Conservation (phyloP, 805 yeast species). For the Clavispora carvajalis region DNA sequence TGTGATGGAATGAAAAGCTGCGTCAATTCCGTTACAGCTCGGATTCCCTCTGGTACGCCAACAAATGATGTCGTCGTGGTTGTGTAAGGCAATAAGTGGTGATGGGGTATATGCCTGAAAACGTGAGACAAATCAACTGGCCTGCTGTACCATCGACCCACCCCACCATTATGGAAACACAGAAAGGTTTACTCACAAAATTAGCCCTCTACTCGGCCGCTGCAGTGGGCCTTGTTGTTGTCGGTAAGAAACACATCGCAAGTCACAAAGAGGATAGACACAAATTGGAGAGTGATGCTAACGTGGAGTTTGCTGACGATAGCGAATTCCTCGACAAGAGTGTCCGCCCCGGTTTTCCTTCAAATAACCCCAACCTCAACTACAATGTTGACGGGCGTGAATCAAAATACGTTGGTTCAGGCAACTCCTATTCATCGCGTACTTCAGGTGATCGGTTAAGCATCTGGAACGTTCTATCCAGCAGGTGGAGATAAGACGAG, state of each 20-base stretch:
- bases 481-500: slow-evolving; percentile 3
- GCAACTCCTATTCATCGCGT: slow-evolving; percentile 53
- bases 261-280: slow-evolving; percentile 31
- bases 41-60: no score
- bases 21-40: no score
- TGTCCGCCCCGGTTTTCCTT: slow-evolving; percentile 54
- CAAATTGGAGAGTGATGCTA: slow-evolving; percentile 30
- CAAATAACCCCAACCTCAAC: slow-evolving; percentile 25
- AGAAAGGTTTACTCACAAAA: slow-evolving; percentile 30
- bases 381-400: slow-evolving; percentile 40
- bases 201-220: slow-evolving; percentile 26
- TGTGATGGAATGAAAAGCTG: no score
- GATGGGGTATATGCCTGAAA: not conserved
- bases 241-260: slow-evolving; percentile 35
- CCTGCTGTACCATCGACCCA: no score
- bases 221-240: slow-evolving; percentile 27
- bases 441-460: slow-evolving; percentile 50
- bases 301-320: slow-evolving; percentile 22
- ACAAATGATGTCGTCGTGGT: not conserved
- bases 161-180: slow-evolving; percentile 26
- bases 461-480: slow-evolving; percentile 18
- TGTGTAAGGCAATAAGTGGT: not conserved
- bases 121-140: not conserved
- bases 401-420: slow-evolving; percentile 65
- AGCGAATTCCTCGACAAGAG: slow-evolving; percentile 24